Evolutionary conservation across 495 filamentous ascomycete species (phyloP).

Genomic region (Penicillium tannophilum): DNA sequence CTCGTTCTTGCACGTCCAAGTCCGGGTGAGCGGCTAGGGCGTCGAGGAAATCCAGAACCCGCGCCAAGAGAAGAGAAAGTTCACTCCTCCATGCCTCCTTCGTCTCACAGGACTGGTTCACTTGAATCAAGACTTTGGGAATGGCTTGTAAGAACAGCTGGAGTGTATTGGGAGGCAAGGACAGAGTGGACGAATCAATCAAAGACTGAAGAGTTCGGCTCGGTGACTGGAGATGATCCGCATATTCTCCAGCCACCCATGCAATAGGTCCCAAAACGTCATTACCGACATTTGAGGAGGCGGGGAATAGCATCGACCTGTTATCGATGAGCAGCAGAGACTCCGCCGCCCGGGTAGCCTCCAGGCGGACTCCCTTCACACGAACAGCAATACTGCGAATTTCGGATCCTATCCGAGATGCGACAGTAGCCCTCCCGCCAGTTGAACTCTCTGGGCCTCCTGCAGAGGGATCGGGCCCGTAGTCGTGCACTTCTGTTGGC

Average conservation of each 20-base stretch:
- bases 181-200: conserved; percentile 62
- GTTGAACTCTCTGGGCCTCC: conserved; percentile 20
- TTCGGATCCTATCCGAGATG: conserved; percentile 77
- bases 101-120: conserved; percentile 53
- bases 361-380: conserved; percentile 73
- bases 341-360: conserved; percentile 83
- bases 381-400: conserved; percentile 89
- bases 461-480: conserved; percentile 8
- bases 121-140: conserved; percentile 76
- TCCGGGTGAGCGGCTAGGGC: conserved; percentile 75
- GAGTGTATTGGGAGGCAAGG: conserved; percentile 64
- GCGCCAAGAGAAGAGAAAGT: conserved; percentile 71
- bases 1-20: conserved; percentile 93
- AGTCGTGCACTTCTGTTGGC: conserved; percentile 24
- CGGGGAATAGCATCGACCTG: conserved; percentile 48
- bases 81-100: conserved; percentile 74
- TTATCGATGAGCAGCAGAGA: conserved; percentile 60
- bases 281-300: conserved; percentile 47
- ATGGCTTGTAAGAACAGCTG: conserved; percentile 82
- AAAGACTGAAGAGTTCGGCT: conserved; percentile 69
- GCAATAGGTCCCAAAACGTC: conserved; percentile 70
- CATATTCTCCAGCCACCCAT: conserved; percentile 90
- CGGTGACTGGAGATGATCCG: conserved; percentile 63
- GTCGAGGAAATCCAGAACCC: conserved; percentile 80
- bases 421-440: conserved; percentile 41